Evolutionary conservation across 257 asterid species (phyloP), one percentile per base, ranked within the genome.

Genomic region (Orobanche coerulescens): DNA sequence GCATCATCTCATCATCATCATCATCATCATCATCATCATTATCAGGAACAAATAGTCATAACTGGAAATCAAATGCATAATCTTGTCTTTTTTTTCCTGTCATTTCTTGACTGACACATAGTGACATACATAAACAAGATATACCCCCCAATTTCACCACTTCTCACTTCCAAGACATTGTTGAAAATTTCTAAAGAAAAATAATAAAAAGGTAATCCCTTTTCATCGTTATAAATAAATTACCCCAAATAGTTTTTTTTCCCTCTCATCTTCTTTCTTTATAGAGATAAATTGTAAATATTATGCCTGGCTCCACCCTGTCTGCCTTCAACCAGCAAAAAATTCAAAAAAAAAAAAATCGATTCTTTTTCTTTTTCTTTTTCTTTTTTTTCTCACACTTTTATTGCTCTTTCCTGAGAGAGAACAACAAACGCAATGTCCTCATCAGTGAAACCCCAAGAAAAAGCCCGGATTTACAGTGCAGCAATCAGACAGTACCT

Each of bases 291-390:
- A 60, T 62, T 46, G 50, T 20, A 61, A 53, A 69, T 72, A 52
- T 71, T 40, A 70, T 77, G 90, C 86, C 90, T 82, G 86, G 90
- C 84, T 75, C 68, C 84, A 75, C 71, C 86, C 78, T 82, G 90
- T 79, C 69, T 79, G 90, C 90, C 90, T 64, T 70, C 68, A 57
- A 77, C 79, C 73, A 77, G 49, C 79, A 62, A 68, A 64, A 61
- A 51, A 61, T 65, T 58, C 64, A 60, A 63, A 70, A 47, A 51
- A 33, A 47, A n/a, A n/a, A n/a, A n/a, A n/a, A n/a, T n/a, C n/a
- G n/a, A n/a, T n/a, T n/a, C n/a, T n/a, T n/a, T n/a, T n/a, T n/a
- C n/a, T n/a, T n/a, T n/a, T n/a, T n/a, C n/a, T n/a, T 23, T 25
- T 4, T 46, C 8, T 25, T 6, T 47, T 30, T 62, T 16, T 8